phyloP scores from a whole-genome alignment of 345 rosid genomes.

The Garcia nutans region DNA sequence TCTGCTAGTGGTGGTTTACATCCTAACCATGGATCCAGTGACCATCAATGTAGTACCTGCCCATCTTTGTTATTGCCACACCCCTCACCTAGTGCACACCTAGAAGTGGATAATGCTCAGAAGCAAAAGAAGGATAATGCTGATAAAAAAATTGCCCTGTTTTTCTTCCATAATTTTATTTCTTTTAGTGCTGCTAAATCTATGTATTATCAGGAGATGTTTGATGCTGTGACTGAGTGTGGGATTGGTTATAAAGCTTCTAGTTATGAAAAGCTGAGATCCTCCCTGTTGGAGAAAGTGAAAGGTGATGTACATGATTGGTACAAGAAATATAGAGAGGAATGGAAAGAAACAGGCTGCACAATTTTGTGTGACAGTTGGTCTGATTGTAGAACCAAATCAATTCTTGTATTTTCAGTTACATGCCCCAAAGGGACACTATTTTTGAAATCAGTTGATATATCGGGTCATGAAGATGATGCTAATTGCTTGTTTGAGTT shows the following conservation, averaged over 20 bases:
- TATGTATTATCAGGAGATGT: slow-evolving; percentile 29
- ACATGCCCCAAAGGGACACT: slow-evolving; percentile 27
- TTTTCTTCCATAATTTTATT: slow-evolving; percentile 28
- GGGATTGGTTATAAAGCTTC: slow-evolving; percentile 30
- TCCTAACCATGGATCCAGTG: slow-evolving; percentile 44
- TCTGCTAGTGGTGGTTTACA: slow-evolving; percentile 47
- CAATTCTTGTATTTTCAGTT: slow-evolving; percentile 21
- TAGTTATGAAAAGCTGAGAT: slow-evolving; percentile 24
- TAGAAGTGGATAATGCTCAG: slow-evolving; percentile 34
- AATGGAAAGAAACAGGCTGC: slow-evolving; percentile 32
- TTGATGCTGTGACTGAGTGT: slow-evolving; percentile 27
- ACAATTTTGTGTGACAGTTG: slow-evolving; percentile 28
- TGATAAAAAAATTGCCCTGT: slow-evolving; percentile 25
- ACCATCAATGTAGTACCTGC: slow-evolving; percentile 46
- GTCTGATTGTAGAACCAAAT: slow-evolving; percentile 25
- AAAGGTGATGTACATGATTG: slow-evolving; percentile 23
- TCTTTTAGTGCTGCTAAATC: slow-evolving; percentile 25
- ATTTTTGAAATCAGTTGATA: slow-evolving; percentile 30
- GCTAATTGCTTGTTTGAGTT: slow-evolving; percentile 28
- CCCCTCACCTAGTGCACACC: slow-evolving; percentile 32
- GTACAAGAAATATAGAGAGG: slow-evolving; percentile 26
- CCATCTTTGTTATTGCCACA: slow-evolving; percentile 42
- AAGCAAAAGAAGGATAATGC: slow-evolving; percentile 44
- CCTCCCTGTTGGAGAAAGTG: slow-evolving; percentile 22
- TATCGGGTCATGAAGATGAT: slow-evolving; percentile 33